Conservation (phyloP, 2,329 filamentous ascomycete species). For the Stagonosporopsis chrysanthemi region DNA sequence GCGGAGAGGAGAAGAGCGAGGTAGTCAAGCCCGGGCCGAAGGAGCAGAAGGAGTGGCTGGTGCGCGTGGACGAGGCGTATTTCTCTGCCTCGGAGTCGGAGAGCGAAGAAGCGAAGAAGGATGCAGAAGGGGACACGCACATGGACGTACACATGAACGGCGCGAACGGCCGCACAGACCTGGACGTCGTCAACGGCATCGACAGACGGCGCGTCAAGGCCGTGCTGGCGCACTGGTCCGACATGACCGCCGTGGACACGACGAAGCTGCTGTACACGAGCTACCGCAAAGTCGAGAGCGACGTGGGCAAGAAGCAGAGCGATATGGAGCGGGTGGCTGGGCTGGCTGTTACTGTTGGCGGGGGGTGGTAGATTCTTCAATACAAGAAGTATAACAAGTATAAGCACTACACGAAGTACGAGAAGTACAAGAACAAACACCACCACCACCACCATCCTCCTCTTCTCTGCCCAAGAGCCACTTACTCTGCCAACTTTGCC, state of each 20-base stretch:
- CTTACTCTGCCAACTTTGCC: no score
- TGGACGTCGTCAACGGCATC: conserved; percentile 65
- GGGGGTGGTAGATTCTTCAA: conserved; percentile 74
- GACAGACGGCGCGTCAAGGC: conserved; percentile 70
- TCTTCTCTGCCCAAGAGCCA: no score
- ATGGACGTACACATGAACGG: neutral
- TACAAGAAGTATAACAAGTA: no score
- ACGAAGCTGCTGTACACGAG: conserved; percentile 82
- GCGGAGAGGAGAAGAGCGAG: neutral
- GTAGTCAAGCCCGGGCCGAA: conserved; percentile 68
- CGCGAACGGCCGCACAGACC: conserved; percentile 9
- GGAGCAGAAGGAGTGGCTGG: conserved; percentile 78
- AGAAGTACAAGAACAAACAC: no score
- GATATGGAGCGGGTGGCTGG: conserved; percentile 86
- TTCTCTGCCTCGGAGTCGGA: conserved; percentile 71
- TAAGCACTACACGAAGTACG: no score
- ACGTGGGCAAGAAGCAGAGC: conserved; percentile 75
- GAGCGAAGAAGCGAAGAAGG: conserved; percentile 34
- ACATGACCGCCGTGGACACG: conserved; percentile 72
- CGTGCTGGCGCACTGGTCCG: conserved; percentile 78
- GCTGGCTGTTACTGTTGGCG: conserved; percentile 87
- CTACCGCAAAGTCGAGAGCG: conserved; percentile 91
- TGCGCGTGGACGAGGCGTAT: conserved; percentile 72
- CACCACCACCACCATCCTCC: no score
- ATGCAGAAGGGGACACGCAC: neutral